A percentile compares a stretch with the other conserved stretches of the same genome.
Evolutionary conservation across 345 rosid genomes (phyloP).

Genomic region (Gossypium stocksii): DNA sequence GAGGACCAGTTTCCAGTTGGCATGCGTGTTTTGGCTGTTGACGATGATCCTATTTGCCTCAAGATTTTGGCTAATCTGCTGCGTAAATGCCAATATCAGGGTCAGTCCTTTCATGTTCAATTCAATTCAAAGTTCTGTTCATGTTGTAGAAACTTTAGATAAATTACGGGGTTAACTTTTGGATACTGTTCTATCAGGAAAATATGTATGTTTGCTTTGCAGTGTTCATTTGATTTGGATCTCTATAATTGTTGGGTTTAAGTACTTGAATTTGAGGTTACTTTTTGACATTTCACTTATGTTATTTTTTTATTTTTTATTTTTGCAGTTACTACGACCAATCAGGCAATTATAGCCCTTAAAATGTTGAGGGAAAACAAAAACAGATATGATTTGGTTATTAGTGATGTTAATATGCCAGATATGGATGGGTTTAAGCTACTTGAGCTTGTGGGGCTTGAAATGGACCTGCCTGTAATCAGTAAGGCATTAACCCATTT

Average conservation of each 20-base stretch:
- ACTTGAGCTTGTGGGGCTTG: conserved; percentile 76
- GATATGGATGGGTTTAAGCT: conserved; percentile 84
- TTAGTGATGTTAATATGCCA: conserved; percentile 80
- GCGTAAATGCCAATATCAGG: conserved; percentile 58
- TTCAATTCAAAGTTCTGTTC: neutral
- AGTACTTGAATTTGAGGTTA: conserved; percentile 6
- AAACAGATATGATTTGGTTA: conserved; percentile 54
- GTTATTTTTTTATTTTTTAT: neutral
- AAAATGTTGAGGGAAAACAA: conserved; percentile 55
- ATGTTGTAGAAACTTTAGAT: neutral
- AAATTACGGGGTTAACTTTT: conserved; percentile 11
- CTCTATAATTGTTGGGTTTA: conserved; percentile 2
- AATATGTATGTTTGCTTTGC: conserved; percentile 9
- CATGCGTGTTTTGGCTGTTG: conserved; percentile 66
- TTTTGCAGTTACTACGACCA: conserved; percentile 52
- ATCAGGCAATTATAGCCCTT: conserved; percentile 51
- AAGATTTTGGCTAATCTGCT: conserved; percentile 48
- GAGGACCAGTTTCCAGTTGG: conserved; percentile 47
- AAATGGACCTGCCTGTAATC: conserved; percentile 83
- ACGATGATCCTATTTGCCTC: conserved; percentile 66
- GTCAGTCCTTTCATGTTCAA: conserved; percentile 22
- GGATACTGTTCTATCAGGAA: conserved; percentile 11
- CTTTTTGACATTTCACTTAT: conserved; percentile 12
- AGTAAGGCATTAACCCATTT: conserved; percentile 40
- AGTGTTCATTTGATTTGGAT: conserved; percentile 10